These are phyloP conservation scores for Diophrys appendiculata DNA, from an alignment of 73 alveolate genomes.

Conservation along the genomic window DNA sequence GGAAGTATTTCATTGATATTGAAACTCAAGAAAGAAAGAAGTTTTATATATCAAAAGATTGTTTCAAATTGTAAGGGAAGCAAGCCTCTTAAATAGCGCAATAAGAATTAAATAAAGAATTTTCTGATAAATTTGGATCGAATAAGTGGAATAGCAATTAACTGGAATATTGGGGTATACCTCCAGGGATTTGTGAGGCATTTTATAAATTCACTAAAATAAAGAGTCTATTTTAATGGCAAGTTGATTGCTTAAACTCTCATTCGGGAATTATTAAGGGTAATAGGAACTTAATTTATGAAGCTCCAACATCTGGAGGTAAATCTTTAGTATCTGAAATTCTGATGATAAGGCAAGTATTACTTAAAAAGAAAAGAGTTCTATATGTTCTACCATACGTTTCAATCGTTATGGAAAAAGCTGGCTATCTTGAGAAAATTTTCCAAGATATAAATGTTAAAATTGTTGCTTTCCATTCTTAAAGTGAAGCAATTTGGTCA, in stretches of 20 bases:
- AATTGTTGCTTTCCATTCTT: slow-evolving; percentile 43
- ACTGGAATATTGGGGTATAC: slow-evolving; percentile 69
- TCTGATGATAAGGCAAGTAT: slow-evolving; percentile 55
- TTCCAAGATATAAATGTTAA: slow-evolving; percentile 37
- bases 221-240: slow-evolving; percentile 46
- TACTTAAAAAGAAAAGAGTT: slow-evolving; percentile 57
- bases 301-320: slow-evolving; percentile 85
- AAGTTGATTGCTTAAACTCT: slow-evolving; percentile 44
- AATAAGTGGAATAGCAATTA: not conserved
- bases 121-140: slow-evolving; percentile 4
- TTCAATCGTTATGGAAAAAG: slow-evolving; percentile 51
- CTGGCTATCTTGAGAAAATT: slow-evolving; percentile 27
- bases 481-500: slow-evolving; percentile 56
- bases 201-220: slow-evolving; percentile 57
- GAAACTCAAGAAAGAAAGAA: slow-evolving; percentile 39
- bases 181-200: slow-evolving; percentile 43
- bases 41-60: slow-evolving; percentile 35
- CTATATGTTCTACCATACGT: slow-evolving; percentile 71
- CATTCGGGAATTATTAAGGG: slow-evolving; percentile 25
- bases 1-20: slow-evolving; percentile 39
- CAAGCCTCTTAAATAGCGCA: too few species aligned
- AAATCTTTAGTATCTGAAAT: slow-evolving; percentile 72
- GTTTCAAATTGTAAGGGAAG: slow-evolving; percentile 8
- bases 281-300: slow-evolving; percentile 54
- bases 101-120: too few species aligned